Evolutionary conservation across 257 asterid species (phyloP), one percentile per base, ranked within the genome.

Genomic region (Nyctanthes arbortristis): DNA sequence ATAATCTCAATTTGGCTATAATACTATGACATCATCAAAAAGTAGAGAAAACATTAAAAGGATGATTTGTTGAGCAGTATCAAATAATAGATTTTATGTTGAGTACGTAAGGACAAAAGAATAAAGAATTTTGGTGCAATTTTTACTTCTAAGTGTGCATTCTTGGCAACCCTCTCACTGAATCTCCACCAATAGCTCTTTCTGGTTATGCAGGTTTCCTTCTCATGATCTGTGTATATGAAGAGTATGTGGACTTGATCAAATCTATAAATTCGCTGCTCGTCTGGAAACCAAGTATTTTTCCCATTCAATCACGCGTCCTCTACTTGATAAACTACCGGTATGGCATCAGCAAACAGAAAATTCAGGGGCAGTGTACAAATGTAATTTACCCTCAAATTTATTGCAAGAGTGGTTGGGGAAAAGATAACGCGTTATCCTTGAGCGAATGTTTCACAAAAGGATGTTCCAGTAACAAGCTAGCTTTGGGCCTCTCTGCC

Each of bases 401-500:
- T 82, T 61, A 52, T 68, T 56, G 30, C 86, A 14, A n/a, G n/a
- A n/a, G n/a, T n/a, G n/a, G n/a, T n/a, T n/a, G n/a, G n/a, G n/a
- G n/a, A n/a, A n/a, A n/a, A n/a, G n/a, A n/a, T n/a, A n/a, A n/a
- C n/a, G n/a, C n/a, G n/a, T n/a, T n/a, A n/a, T n/a, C n/a, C n/a
- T 54, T 28, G 34, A 65, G 68, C 27, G 85, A 54, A n/a, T 78
- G 81, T 58, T 66, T 79, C 55, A 91, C 77, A 73, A 91, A 91
- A 2, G 81, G 87, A 81, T 91, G 97, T 18, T 85, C 90, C 39
- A 91, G 71, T 67, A 91, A 79, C 84, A 61, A 78, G 68, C 67
- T 72, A 30, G 97, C 92, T 5, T 92, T 68, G 25, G 94, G 91
- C 79, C 97, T 83, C 61, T 88, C 96, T 1, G 91, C 90, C 29